A percentile compares a stretch with the other conserved stretches of the same genome.
Conservation (phyloP, 1,284 basidiomycete genomes). For the Malassezia vespertilionis region DNA sequence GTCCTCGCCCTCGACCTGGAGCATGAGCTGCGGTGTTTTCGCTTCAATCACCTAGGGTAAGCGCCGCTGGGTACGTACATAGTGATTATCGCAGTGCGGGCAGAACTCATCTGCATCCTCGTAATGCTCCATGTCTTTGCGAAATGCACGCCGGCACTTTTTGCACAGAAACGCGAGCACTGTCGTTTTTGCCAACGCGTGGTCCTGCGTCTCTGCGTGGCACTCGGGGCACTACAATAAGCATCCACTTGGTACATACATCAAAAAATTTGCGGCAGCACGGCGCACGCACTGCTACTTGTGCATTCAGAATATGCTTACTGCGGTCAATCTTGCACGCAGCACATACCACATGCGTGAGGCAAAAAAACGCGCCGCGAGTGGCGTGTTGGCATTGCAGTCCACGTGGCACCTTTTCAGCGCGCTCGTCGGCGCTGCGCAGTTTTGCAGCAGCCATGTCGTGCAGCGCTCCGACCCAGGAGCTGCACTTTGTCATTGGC, state of each 20-base stretch:
- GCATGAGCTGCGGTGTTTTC: conserved; percentile 72
- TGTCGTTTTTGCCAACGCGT: conserved; percentile 62
- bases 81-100: conserved; percentile 95
- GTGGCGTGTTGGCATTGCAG: no score
- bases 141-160: conserved; percentile 91
- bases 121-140: conserved; percentile 80
- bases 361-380: background rate
- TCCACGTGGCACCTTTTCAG: no score
- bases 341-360: conserved; percentile 13
- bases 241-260: conserved; percentile 18
- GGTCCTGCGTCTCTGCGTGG: conserved; percentile 67
- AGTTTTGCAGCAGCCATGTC: conserved; percentile 24
- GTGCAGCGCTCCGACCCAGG: conserved; percentile 31
- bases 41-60: conserved; percentile 72
- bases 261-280: conserved; percentile 47
- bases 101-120: conserved; percentile 97
- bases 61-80: conserved; percentile 55
- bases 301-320: conserved; percentile 47
- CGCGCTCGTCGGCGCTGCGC: background rate
- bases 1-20: conserved; percentile 82
- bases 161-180: conserved; percentile 96
- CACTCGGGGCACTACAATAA: conserved; percentile 70
- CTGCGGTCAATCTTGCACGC: conserved; percentile 15
- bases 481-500: conserved; percentile 44
- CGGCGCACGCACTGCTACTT: conserved; percentile 43